Evolutionary conservation across 768 basidiomycete species (phyloP).

Genomic region (Termitomyces sp.): DNA sequence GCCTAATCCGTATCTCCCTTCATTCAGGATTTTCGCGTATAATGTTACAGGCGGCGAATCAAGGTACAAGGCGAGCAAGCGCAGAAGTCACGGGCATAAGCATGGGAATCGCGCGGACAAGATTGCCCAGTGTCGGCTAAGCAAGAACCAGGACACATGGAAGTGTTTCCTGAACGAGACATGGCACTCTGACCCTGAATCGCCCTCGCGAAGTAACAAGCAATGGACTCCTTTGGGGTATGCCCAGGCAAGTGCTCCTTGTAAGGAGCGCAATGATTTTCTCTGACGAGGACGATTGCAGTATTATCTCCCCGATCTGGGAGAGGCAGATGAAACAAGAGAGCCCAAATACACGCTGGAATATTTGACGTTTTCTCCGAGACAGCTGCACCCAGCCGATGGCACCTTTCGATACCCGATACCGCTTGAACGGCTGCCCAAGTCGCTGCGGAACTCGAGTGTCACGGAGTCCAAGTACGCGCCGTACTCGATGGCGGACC

Average conservation of each 20-base stretch:
- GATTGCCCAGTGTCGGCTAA: conserved; percentile 39
- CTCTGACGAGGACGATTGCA: conserved; percentile 28
- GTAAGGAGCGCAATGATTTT: conserved; percentile 1
- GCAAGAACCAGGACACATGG: conserved; percentile 53
- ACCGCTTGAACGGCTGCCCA: conserved; percentile 51
- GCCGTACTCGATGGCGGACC: conserved; percentile 69
- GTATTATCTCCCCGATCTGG: conserved; percentile 64
- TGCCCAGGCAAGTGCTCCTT: conserved; percentile 60
- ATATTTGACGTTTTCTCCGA: conserved; percentile 61
- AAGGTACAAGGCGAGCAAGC: conserved; percentile 29
- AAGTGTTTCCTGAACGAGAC: conserved; percentile 54
- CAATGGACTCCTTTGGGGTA: conserved; percentile 77
- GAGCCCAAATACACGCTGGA: conserved; percentile 69
- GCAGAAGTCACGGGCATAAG: conserved; percentile 38
- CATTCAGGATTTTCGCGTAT: conserved; percentile 78
- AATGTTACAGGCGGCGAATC: conserved; percentile 46
- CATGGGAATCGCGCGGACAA: conserved; percentile 42
- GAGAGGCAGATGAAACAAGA: conserved; percentile 36
- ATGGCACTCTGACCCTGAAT: conserved; percentile 55
- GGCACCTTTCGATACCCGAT: conserved; percentile 41
- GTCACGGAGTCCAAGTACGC: conserved; percentile 45
- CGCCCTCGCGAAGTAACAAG: conserved; percentile 69
- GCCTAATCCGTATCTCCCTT: conserved; percentile 82
- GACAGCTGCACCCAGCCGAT: conserved; percentile 32
- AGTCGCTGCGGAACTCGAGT: conserved; percentile 33